Conservation (phyloP, 73 alveolate genomes). For the Paramecium octaurelia region DNA sequence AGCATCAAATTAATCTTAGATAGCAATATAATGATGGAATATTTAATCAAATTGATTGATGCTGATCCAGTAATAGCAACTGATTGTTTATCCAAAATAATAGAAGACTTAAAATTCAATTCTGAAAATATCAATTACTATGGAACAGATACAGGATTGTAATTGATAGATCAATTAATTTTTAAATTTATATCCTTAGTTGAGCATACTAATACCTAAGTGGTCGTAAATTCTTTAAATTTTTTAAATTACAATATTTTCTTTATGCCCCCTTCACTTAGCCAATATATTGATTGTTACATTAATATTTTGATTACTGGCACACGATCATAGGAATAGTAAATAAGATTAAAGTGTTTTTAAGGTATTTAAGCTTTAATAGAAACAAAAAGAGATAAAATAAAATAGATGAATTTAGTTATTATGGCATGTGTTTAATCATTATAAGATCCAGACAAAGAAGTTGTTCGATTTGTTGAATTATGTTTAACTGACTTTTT, state of each 20-base stretch:
- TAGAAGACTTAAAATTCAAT: constrained; percentile 31
- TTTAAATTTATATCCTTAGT: not conserved
- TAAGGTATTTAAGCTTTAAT: constrained; percentile 35
- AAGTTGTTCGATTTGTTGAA: not conserved
- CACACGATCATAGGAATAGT: not conserved
- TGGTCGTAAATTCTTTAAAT: constrained; percentile 2
- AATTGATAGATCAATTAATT: not conserved
- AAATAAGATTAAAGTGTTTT: not conserved
- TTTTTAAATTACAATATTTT: constrained; percentile 22
- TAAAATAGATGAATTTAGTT: not conserved
- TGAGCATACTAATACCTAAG: not conserved
- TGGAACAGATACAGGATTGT: not conserved
- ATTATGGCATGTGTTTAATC: not conserved
- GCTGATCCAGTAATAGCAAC: constrained; percentile 8
- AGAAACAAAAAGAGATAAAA: constrained; percentile 38
- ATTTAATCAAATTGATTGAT: not conserved
- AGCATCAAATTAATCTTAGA: not conserved
- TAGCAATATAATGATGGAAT: not conserved
- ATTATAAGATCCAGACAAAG: not conserved
- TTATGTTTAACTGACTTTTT: constrained; percentile 10
- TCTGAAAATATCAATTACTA: constrained; percentile 23
- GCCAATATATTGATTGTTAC: not conserved
- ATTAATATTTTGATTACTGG: not conserved
- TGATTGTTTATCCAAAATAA: constrained; percentile 36
- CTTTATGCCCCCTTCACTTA: constrained; percentile 27